Base-by-base conservation (phyloP, 352 stramenopile species). In the Globisporangium parvum region DNA sequence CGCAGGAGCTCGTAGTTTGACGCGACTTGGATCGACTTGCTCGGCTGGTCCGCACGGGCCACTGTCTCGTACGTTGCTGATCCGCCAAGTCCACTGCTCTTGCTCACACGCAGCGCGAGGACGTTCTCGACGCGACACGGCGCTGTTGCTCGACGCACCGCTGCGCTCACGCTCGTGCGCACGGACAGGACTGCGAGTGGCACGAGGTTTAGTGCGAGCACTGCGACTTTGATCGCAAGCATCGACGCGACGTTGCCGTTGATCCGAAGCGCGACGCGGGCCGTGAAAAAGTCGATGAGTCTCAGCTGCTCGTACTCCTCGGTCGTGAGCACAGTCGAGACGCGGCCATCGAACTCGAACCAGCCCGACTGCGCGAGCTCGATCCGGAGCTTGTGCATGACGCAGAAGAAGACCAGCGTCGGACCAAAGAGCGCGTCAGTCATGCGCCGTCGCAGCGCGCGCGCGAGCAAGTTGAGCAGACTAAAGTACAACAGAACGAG, bases 401-500 rank as follows among this genome's bases (percentile, higher is more conserved):
- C 10, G 9, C 11, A 57, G 20, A 69, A 58, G 4, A 64, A 40
- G 11, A 67, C 3, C 17, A 71, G 20, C 2, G 60, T 67, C 23
- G 57, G 65, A 3, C 53, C 31, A 37, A 37, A 37, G 31, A 37
- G 31, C 55, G 28, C 57, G 35, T 75, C 67, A 2, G 47, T 75
- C 42, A 68, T 62, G 8, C 64, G 53, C 3, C 59, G 56, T 3
- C 55, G 53, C 6, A 53, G 23, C 0, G 62, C 12, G 37, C 63
- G 62, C n/a, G 54, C 56, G 14, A 53, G n/a, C 0, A 56, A 14
- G 28, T 69, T 73, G 1, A 76, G 41, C 2, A 69, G 6, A 24
- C 65, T 69, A 45, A 52, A 73, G 56, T 54, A 57, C 11, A 73
- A 37, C 17, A 74, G n/a, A 9, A 74, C 17, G 6, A 67, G 44